Evolutionary conservation across 2,329 filamentous ascomycete species (phyloP), one percentile per base, ranked within the genome.

Genomic region (Exserohilum turcica): DNA sequence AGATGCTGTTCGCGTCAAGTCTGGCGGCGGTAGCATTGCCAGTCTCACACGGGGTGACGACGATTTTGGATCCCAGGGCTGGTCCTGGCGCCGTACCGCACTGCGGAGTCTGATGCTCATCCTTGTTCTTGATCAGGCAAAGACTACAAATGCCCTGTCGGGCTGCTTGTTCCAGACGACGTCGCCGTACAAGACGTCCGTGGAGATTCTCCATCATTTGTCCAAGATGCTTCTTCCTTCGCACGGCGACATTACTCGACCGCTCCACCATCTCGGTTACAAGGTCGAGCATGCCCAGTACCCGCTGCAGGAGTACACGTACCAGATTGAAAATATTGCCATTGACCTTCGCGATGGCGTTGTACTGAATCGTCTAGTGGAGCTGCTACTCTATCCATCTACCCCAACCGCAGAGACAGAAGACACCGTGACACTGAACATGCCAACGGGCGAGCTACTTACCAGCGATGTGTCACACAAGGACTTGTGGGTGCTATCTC

Each of bases 311-410:
- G 85, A 88, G 68, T 84, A 83, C 57, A 73, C 77, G 1, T 87
- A 85, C 64, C 72, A 73, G 33, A 80, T 88, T 48, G 73, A 77
- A 7, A 87, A 87, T 59, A 76, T 88, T 19, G 85, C 84, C 1
- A 78, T 84, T 7, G 85, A 87, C 61, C 74, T 88, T 18, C 79
- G 85, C 29, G 82, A 87, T 64, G 85, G 86, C 1, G 77, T 87
- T 7, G 73, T 82, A 38, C 68, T 88, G n/a, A 82, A 82, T 5
- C 79, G 82, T 44, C 75, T 87, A 8, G 82, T 85, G 1, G 86
- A 88, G 59, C 56, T 86, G 1, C 68, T 87, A 2, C 72, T 85
- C 3, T 82, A 81, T 56, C 71, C 74, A 5, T 67, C 74, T n/a
- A 68, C 70, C 2, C 60, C 62, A 31, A 36, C 61, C 13, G 59